These are phyloP conservation scores for Aspergillus arachidicola DNA, from an alignment of 2,329 filamentous ascomycete species.

Conservation along the genomic window DNA sequence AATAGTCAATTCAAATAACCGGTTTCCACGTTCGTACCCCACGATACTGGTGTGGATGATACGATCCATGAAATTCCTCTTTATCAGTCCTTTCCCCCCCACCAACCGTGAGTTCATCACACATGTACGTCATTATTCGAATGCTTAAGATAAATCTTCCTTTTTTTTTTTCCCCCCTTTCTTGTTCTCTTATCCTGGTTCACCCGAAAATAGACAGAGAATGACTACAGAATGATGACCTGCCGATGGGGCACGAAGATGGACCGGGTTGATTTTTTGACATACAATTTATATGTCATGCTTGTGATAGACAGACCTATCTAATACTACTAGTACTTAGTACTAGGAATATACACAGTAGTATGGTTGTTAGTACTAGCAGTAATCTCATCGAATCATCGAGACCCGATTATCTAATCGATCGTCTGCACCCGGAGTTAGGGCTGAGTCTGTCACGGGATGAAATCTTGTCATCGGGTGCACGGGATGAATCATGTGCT, in stretches of 20 bases:
- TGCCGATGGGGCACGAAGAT: neutral
- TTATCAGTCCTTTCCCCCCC: neutral
- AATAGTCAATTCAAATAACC: neutral
- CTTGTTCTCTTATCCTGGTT: no score
- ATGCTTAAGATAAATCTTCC: neutral
- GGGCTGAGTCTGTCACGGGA: neutral
- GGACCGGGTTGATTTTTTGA: neutral
- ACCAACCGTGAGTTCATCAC: neutral
- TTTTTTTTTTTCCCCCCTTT: neutral
- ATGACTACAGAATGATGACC: neutral
- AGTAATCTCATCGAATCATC: neutral
- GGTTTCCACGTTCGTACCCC: neutral
- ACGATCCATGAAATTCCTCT: neutral
- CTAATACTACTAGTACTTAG: no score
- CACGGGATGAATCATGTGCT: neutral
- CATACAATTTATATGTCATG: no score
- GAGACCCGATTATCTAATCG: neutral
- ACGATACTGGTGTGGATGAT: neutral
- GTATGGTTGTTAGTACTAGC: neutral
- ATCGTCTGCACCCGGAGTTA: neutral
- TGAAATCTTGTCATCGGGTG: no score
- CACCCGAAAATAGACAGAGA: neutral
- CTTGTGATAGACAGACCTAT: no score
- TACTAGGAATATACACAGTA: no score
- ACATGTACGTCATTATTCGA: constrained; percentile 5